Conservation (phyloP, 148 eudicot species). For the Chenopodium formosanum region DNA sequence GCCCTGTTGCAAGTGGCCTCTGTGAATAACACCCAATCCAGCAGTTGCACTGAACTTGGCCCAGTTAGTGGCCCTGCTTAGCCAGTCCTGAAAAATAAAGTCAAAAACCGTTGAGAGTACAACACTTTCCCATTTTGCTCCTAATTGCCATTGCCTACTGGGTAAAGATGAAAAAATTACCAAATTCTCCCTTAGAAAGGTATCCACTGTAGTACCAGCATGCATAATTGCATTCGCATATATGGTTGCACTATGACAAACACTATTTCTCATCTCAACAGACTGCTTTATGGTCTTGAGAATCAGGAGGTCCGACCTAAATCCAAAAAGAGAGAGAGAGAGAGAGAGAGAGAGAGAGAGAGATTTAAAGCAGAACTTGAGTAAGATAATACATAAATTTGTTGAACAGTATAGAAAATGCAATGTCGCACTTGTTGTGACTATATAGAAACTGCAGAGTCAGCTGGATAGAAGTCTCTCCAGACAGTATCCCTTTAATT, state of each 20-base stretch:
- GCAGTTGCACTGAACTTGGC: constrained; percentile 99
- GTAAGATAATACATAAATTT: neutral
- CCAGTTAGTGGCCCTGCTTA: constrained; percentile 98
- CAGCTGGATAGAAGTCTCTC: constrained; percentile 93
- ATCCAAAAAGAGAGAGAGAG: neutral
- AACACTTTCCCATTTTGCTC: neutral
- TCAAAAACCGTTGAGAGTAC: neutral
- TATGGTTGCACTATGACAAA: constrained; percentile 97
- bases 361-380: constrained; percentile 1
- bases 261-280: constrained; percentile 98
- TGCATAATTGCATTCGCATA: constrained; percentile 98
- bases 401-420: neutral
- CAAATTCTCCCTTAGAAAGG: constrained; percentile 94
- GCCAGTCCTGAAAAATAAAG: constrained; percentile 76
- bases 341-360: neutral
- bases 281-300: constrained; percentile 97
- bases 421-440: constrained; percentile 74
- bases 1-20: constrained; percentile 94
- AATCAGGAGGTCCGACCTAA: constrained; percentile 93
- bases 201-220: constrained; percentile 98
- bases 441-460: constrained; percentile 87
- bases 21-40: constrained; percentile 92
- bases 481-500: constrained; percentile 83
- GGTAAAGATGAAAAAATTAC: constrained; percentile 31
- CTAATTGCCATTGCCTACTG: neutral